Evolutionary conservation across 345 rosid species (phyloP), one percentile per base, ranked within the genome.

Genomic region (Triadica sebifera): DNA sequence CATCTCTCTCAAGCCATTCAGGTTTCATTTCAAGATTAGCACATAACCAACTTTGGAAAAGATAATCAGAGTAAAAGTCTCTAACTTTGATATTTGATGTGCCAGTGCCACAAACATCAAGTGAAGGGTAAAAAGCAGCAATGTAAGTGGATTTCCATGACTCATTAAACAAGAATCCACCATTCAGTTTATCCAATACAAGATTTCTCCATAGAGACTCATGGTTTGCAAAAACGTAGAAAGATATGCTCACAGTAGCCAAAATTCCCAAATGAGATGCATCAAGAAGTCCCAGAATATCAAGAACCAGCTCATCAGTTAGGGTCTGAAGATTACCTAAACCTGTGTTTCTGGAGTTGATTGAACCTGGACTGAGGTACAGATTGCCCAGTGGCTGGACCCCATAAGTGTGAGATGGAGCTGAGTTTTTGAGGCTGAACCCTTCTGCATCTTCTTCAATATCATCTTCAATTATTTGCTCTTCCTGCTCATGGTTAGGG

Each of bases 21-120:
- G 85, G 86, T 82, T 89, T 95, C 98, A 95, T 93, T 79, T 91
- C 99, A 67, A 95, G 91, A 84, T 89, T 95, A 56, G 99, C 98
- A 84, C 98, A 95, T 38, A 95, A 77, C 99, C 99, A 95, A 66
- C 96, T 93, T 85, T 93, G 99, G 65, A 95, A 93, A 73, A 93
- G 77, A 82, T 93, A 89, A 80, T 95, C 98, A 15, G 98, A 95
- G 64, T 86, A 95, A 73, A 95, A 93, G 62, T 95, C 93, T 74
- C 88, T 82, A 56, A 95, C 86, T 78, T 72, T 85, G 80, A 90
- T 71, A 60, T 79, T 80, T 1, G 82, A 81, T 25, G 47, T 73
- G 20, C 29, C 38, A n/a, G 38, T 11, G 47, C 58, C 65, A 1
- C 67, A 62, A 59, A 49, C 58, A 64, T 77, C 75, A 65, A 84